Conservation (phyloP, 495 filamentous ascomycete genomes). For the Trichoderma gamsii region DNA sequence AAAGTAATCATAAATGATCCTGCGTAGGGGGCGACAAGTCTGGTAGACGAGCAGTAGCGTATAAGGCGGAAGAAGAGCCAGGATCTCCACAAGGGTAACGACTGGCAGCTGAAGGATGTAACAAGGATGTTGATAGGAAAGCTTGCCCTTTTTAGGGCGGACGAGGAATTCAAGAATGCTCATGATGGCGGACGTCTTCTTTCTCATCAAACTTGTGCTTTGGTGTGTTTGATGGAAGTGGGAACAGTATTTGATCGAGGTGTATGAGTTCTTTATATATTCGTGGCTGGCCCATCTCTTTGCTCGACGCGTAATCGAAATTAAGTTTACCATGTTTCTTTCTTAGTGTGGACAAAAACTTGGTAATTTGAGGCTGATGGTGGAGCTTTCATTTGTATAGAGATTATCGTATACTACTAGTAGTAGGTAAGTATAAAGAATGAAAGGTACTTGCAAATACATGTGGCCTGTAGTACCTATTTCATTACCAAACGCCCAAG, state of each 20-base stretch:
- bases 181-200: neutral
- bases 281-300: neutral
- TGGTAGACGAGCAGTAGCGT: neutral
- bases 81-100: neutral
- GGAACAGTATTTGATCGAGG: neutral
- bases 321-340: no score
- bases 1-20: neutral
- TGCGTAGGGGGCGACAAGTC: neutral
- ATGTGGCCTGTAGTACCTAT: no score
- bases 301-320: no score
- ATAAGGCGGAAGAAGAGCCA: neutral
- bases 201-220: neutral
- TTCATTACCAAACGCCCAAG: no score
- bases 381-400: no score
- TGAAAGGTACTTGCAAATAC: no score
- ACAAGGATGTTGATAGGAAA: neutral
- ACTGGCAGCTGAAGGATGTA: slow-evolving; percentile 3
- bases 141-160: neutral
- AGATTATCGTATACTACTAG: no score
- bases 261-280: neutral
- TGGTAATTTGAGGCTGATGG: no score
- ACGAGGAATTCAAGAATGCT: neutral
- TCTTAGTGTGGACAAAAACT: no score
- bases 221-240: neutral
- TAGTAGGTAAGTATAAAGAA: no score